Evolutionary conservation across 345 rosid genomes (phyloP), one percentile per base, ranked within the genome.

Genomic region (Arabis hirsuta): DNA sequence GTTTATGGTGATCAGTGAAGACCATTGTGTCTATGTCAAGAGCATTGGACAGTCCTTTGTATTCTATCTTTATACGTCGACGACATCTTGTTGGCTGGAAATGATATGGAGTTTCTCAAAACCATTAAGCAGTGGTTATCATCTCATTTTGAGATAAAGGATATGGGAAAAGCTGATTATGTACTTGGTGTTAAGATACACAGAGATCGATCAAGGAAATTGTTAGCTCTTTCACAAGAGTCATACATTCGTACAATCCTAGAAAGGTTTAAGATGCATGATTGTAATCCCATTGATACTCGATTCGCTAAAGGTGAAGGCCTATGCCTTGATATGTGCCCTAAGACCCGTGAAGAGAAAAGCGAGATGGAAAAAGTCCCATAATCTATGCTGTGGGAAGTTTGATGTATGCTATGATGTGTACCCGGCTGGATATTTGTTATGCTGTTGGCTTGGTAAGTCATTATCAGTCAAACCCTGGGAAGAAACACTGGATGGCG

Each of bases 91-190:
- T 52, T 52, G 34, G n/a, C 8, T n/a, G 14, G 8, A 12, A 52
- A 27, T 4, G 56, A 24, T 52, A 9, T 52, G 32, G 14, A 52
- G 24, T 52, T 52, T 12, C 6, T 55, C 3, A 5, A 3, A 58
- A 59, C 19, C 19, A 3, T 39, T 59, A 59, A 20, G 6, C n/a
- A 39, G 41, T 41, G 65, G 6, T 20, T 59, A 41, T 59, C 57
- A 59, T 39, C 65, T 59, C 9, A 41, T 22, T 59, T 59, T 55
- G 48, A 41, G 29, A 59, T 59, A 34, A 59, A 41, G 3, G 16
- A 59, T 42, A 9, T 59, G 48, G 34, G 63, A 58, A 46, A 58
- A 36, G 63, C 63, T 9, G n/a, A 58, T 7, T 19, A 58, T 58
- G 14, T 16, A 0, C 14, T 52, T 52, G 32, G 55, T 24, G 14